Percentiles rank a stretch among this genome's conserved stretches.
These are phyloP conservation scores for Pythium myriotylum DNA, from an alignment of 352 stramenopile genomes.

Conservation along the genomic window DNA sequence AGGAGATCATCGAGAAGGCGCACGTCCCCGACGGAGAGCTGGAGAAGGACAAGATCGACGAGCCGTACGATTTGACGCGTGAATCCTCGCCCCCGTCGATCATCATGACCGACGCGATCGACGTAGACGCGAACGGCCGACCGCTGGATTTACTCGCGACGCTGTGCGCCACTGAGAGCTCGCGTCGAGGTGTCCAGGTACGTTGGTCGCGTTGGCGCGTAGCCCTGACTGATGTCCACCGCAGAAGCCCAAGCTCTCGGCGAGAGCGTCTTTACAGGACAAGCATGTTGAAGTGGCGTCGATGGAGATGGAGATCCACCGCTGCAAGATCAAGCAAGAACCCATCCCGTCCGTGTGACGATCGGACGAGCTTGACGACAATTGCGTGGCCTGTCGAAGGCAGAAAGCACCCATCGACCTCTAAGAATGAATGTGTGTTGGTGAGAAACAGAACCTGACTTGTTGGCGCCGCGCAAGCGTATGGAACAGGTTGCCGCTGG, in stretches of 20 bases:
- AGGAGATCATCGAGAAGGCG: conserved; percentile 16
- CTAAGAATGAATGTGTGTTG: conserved; percentile 13
- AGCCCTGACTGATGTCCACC: too few relatives aligned
- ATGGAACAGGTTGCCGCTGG: neutral
- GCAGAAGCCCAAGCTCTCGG: too few relatives aligned
- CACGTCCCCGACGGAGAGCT: neutral
- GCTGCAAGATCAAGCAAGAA: neutral
- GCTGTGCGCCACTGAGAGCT: conserved; percentile 12
- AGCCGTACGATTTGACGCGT: neutral
- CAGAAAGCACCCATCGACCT: conserved; percentile 20
- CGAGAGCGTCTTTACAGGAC: too few relatives aligned
- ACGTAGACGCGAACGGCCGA: neutral
- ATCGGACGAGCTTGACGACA: neutral
- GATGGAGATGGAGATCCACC: conserved; percentile 10
- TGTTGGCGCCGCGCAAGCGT: neutral
- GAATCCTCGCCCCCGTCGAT: neutral
- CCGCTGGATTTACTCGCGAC: conserved; percentile 18
- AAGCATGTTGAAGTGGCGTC: too few relatives aligned
- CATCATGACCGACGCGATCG: conserved; percentile 9
- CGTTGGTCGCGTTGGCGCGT: neutral
- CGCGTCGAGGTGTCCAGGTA: conserved; percentile 10
- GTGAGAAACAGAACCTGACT: conserved; percentile 17
- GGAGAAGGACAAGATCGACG: neutral
- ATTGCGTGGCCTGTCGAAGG: neutral
- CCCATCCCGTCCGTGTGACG: conserved; percentile 1